These are phyloP conservation scores for Tripidium arundinaceum DNA, from an alignment of 202 grass and related monocot genomes.

Conservation along the genomic window DNA sequence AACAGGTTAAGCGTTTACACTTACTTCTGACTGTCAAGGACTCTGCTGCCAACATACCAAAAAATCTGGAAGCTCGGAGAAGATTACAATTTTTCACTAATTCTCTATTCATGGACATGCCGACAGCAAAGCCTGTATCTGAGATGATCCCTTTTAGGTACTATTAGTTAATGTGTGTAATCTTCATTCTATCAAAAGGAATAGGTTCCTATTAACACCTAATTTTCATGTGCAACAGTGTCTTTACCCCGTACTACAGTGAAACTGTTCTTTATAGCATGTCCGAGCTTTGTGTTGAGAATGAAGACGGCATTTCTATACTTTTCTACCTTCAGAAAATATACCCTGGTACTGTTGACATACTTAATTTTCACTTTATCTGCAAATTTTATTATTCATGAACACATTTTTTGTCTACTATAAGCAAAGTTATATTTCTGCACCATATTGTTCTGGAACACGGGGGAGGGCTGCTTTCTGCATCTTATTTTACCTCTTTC, in stretches of 20 bases:
- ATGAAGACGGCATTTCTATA: constrained; percentile 92
- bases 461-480: not conserved
- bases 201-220: constrained; percentile 28
- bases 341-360: constrained; percentile 66
- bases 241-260: constrained; percentile 97
- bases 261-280: constrained; percentile 94
- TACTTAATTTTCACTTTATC: not conserved
- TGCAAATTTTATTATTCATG: not conserved
- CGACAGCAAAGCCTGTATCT: constrained; percentile 70
- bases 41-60: constrained; percentile 82
- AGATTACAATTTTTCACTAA: constrained; percentile 93
- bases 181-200: constrained; percentile 17
- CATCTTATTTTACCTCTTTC: not conserved
- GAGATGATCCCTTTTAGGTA: constrained; percentile 98
- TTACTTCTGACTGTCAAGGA: constrained; percentile 95
- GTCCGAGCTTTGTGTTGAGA: constrained; percentile 69
- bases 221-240: constrained; percentile 62
- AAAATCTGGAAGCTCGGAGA: constrained; percentile 88
- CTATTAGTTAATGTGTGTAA: constrained; percentile 9
- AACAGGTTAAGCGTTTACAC: constrained; percentile 91
- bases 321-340: constrained; percentile 99
- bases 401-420: not conserved
- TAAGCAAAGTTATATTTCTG: not conserved
- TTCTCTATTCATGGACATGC: constrained; percentile 95
- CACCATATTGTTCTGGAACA: not conserved